Evolutionary conservation across 1,139 yeast genomes (phyloP).

Genomic region (Diutina pseudorugosa): DNA sequence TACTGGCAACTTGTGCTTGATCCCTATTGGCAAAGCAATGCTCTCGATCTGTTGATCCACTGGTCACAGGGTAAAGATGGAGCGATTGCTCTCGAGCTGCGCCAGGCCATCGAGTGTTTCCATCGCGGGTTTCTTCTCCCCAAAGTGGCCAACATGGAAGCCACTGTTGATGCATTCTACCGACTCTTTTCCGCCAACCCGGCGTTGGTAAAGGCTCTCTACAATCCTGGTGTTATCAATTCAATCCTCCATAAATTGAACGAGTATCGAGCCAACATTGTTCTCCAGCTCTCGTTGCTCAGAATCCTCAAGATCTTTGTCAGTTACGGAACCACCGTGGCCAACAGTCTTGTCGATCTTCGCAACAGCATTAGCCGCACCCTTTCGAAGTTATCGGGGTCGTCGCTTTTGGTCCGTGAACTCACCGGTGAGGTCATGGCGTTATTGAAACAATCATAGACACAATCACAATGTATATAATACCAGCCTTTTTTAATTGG

Average conservation of each 20-base stretch:
- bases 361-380: background rate
- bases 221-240: slow-evolving; percentile 16
- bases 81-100: slow-evolving; percentile 15
- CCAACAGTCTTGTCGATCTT: background rate
- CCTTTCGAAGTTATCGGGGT: background rate
- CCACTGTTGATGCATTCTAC: slow-evolving; percentile 26
- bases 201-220: slow-evolving; percentile 15
- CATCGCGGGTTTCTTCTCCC: slow-evolving; percentile 27
- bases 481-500: no score
- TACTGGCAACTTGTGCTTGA: slow-evolving; percentile 40
- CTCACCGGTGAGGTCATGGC: slow-evolving; percentile 1
- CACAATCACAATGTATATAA: no score
- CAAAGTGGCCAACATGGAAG: slow-evolving; percentile 29
- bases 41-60: slow-evolving; percentile 42
- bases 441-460: background rate
- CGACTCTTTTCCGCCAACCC: slow-evolving; percentile 18
- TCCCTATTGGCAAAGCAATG: slow-evolving; percentile 62
- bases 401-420: background rate
- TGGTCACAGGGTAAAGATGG: slow-evolving; percentile 24
- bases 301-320: background rate
- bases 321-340: background rate
- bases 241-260: slow-evolving; percentile 20
- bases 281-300: slow-evolving; percentile 8
- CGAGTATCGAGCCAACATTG: slow-evolving; percentile 21
- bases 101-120: slow-evolving; percentile 21